Conservation (phyloP, 257 asterid genomes). For the Lycium ferocissimum region DNA sequence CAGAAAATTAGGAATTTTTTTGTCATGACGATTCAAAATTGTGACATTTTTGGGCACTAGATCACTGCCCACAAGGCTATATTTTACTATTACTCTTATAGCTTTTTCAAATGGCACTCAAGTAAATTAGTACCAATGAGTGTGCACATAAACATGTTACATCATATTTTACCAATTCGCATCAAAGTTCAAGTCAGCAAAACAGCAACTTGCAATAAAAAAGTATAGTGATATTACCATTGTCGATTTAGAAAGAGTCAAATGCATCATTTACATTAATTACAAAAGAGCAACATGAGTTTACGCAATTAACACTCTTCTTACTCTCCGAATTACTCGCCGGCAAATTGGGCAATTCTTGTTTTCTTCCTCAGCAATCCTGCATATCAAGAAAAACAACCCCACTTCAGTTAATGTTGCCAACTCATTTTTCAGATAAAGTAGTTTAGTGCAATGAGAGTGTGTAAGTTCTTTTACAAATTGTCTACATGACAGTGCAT, state of each 20-base stretch:
- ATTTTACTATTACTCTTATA: background rate
- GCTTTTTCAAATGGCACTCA: background rate
- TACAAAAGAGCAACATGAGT: background rate
- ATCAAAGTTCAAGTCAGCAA: background rate
- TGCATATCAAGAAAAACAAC: slow-evolving; percentile 28
- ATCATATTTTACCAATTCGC: background rate
- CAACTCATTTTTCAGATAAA: background rate
- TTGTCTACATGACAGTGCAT: background rate
- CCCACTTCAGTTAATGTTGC: background rate
- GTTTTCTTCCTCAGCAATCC: slow-evolving; percentile 50
- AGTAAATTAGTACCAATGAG: background rate
- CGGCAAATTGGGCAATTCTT: slow-evolving; percentile 63
- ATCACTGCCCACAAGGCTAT: too few relatives aligned
- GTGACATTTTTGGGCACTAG: too few relatives aligned
- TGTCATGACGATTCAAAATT: too few relatives aligned
- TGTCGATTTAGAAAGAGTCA: background rate
- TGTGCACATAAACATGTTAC: background rate
- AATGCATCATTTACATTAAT: background rate
- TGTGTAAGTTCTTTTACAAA: too few relatives aligned
- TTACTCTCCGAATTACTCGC: slow-evolving; percentile 43
- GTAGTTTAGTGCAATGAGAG: too few relatives aligned
- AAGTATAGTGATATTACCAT: background rate
- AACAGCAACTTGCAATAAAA: background rate
- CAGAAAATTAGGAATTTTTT: too few relatives aligned
- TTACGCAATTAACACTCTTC: slow-evolving; percentile 40